These are phyloP conservation scores for Populus tomentosa DNA, from an alignment of 441 rosid genomes.

Conservation along the genomic window DNA sequence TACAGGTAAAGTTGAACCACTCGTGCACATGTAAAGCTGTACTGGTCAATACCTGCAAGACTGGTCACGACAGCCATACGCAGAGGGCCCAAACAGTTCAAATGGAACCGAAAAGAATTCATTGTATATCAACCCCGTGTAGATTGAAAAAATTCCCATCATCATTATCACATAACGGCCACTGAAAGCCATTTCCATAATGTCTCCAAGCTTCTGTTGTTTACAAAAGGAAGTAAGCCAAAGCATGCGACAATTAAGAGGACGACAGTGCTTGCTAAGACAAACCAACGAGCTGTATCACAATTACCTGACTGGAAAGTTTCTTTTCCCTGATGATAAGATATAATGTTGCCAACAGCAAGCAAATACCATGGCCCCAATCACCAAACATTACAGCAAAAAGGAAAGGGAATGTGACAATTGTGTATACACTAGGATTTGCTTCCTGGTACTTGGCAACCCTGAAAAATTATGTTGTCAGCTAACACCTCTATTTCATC, in stretches of 20 bases:
- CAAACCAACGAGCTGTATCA: conserved; percentile 3
- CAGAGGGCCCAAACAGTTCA: conserved; percentile 78
- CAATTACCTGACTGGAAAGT: conserved; percentile 69
- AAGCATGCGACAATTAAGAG: conserved; percentile 1
- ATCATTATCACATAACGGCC: too few relatives aligned
- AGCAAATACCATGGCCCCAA: conserved; percentile 99
- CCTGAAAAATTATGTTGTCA: conserved; percentile 38
- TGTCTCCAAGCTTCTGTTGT: not conserved
- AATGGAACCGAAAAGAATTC: conserved; percentile 95
- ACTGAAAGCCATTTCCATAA: too few relatives aligned
- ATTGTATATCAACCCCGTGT: not conserved
- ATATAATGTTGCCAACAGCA: conserved; percentile 64
- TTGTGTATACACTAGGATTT: conserved; percentile 80
- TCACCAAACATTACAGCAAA: conserved; percentile 99
- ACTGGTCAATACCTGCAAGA: conserved; percentile 59
- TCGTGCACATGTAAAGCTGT: conserved; percentile 1
- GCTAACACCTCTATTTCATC: conserved; percentile 10
- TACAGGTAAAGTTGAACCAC: not conserved
- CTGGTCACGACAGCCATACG: conserved; percentile 81
- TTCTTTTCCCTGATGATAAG: conserved; percentile 72
- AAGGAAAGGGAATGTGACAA: conserved; percentile 86
- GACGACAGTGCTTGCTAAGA: conserved; percentile 6
- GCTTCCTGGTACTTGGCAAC: conserved; percentile 95
- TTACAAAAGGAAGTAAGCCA: conserved; percentile 10
- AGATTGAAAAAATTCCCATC: too few relatives aligned